Evolutionary conservation across 306 rosid genomes (phyloP).

Genomic region (Potentilla sterilis): DNA sequence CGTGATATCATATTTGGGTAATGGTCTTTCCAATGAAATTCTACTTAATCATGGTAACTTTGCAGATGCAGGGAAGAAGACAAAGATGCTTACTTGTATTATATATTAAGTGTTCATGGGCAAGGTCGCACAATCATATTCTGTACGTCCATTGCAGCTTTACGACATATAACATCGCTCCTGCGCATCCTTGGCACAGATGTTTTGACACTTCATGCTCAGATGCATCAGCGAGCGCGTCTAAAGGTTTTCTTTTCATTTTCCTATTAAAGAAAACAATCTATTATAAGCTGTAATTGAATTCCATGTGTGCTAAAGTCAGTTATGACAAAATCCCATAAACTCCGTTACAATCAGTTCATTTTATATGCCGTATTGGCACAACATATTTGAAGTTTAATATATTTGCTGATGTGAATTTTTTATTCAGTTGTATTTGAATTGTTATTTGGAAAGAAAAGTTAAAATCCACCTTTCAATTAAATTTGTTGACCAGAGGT

Average conservation of each 20-base stretch:
- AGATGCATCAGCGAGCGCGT: conserved; percentile 91
- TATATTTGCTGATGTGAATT: not conserved
- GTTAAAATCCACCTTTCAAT: not conserved
- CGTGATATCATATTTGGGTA: not conserved
- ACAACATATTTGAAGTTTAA: not conserved
- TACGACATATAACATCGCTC: conserved; percentile 79
- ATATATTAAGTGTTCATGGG: conserved; percentile 79
- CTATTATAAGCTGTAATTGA: not conserved
- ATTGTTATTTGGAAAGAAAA: not conserved
- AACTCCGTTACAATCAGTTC: not conserved
- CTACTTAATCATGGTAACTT: conserved; percentile 28
- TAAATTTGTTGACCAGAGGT: not conserved
- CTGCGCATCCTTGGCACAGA: conserved; percentile 72
- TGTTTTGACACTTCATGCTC: conserved; percentile 92
- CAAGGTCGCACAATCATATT: conserved; percentile 90
- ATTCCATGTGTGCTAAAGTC: not conserved
- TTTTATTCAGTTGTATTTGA: not conserved
- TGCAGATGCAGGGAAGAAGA: conserved; percentile 94
- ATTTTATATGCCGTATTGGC: not conserved
- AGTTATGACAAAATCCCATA: not conserved
- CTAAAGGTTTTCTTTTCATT: conserved; percentile 54
- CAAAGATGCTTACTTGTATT: conserved; percentile 89
- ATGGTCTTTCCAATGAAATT: not conserved
- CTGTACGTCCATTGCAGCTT: conserved; percentile 87
- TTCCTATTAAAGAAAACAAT: not conserved